Evolutionary conservation across 805 yeast species (phyloP).

Genomic region (Debaryomyces prosopidis): DNA sequence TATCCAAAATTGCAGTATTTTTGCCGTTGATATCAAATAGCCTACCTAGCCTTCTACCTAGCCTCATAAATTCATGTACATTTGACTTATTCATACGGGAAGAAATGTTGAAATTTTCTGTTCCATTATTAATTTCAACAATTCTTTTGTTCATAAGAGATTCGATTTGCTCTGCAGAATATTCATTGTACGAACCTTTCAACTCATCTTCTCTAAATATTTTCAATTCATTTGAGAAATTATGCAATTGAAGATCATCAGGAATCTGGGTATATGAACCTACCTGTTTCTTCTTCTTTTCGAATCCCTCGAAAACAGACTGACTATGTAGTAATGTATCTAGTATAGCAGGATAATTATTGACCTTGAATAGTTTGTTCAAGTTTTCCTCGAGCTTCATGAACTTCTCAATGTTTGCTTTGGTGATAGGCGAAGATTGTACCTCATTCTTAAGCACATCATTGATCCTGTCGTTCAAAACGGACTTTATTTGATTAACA

Average conservation of each 20-base stretch:
- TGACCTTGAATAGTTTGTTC: neutral
- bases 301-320: conserved; percentile 4
- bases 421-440: conserved; percentile 1
- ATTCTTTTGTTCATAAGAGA: conserved; percentile 14
- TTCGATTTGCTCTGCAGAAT: conserved; percentile 13
- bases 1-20: conserved; percentile 57
- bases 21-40: conserved; percentile 56
- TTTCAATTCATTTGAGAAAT: conserved; percentile 14
- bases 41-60: conserved; percentile 16
- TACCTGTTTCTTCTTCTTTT: neutral
- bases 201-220: conserved; percentile 20
- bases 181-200: conserved; percentile 6
- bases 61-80: conserved; percentile 13
- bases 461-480: conserved; percentile 1
- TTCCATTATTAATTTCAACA: conserved; percentile 13
- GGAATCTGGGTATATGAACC: conserved; percentile 14
- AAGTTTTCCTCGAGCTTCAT: conserved; percentile 14
- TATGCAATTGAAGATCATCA: conserved; percentile 13
- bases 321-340: conserved; percentile 7
- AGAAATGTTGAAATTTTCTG: conserved; percentile 9
- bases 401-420: conserved; percentile 19
- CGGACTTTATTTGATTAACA: neutral
- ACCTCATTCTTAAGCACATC: conserved; percentile 1
- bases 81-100: conserved; percentile 13
- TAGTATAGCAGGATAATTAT: conserved; percentile 3